Percentiles rank a stretch among this genome's conserved stretches.
These are phyloP conservation scores for Oxytropis ochrocephala DNA, from an alignment of 306 rosid genomes.

Conservation along the genomic window DNA sequence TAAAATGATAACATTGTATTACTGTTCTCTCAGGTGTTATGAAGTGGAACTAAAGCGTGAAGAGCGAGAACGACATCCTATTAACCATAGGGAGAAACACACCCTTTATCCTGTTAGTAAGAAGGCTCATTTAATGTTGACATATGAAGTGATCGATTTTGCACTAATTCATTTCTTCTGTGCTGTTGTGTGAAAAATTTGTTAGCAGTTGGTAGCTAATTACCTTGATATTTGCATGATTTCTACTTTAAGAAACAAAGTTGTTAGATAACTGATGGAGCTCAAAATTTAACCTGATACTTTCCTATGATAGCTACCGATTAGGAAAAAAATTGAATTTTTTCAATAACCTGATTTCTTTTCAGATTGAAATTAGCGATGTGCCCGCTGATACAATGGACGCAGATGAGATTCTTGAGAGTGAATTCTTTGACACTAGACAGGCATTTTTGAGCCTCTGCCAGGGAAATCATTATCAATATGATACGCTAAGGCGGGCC, in stretches of 20 bases:
- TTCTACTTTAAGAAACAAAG: not conserved
- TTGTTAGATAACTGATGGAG: not conserved
- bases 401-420: conserved; percentile 93
- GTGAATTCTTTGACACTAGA: conserved; percentile 98
- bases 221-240: not conserved
- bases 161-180: not conserved
- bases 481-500: conserved; percentile 94
- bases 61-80: conserved; percentile 88
- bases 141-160: not conserved
- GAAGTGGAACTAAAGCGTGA: conserved; percentile 81
- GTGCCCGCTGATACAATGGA: conserved; percentile 82
- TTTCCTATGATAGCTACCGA: not conserved
- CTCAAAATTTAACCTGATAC: not conserved
- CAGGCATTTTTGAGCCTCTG: conserved; percentile 97
- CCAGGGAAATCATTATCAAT: conserved; percentile 98
- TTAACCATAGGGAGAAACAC: conserved; percentile 83
- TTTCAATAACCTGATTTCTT: not conserved
- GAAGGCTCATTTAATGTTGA: conserved; percentile 22
- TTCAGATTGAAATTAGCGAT: conserved; percentile 48
- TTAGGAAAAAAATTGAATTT: not conserved
- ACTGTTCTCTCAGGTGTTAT: conserved; percentile 54
- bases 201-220: not conserved
- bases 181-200: not conserved
- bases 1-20: not conserved
- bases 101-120: conserved; percentile 55